These are phyloP conservation scores for Endoconidiophora laricicola DNA, from an alignment of 2,329 filamentous ascomycete genomes.

Conservation along the genomic window DNA sequence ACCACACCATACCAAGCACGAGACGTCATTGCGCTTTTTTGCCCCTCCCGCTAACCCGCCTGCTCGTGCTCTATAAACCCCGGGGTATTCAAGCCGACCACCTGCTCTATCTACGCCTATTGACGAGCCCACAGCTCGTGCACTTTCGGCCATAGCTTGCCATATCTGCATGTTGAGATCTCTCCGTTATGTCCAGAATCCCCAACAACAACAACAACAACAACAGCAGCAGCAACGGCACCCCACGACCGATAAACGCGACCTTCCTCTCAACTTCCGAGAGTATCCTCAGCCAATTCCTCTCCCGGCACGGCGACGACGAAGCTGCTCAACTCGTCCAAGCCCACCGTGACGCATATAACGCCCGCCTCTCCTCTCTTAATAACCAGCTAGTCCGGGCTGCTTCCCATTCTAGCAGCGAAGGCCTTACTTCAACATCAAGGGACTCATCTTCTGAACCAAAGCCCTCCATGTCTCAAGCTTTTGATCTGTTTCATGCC, in stretches of 20 bases:
- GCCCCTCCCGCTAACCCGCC: too few species aligned
- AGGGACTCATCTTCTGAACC: neutral
- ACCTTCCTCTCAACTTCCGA: too few species aligned
- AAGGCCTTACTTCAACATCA: neutral
- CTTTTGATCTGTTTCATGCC: slow-evolving; percentile 33
- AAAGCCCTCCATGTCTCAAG: slow-evolving; percentile 33
- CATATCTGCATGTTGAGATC: too few species aligned
- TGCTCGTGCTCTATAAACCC: too few species aligned
- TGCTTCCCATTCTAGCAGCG: neutral
- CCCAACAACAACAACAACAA: neutral
- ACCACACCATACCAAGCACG: too few species aligned
- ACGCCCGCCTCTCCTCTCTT: neutral
- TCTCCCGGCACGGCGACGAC: neutral
- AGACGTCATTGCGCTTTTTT: too few species aligned
- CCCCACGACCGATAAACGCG: too few species aligned
- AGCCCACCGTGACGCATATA: neutral
- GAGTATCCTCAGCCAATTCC: neutral
- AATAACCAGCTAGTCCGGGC: neutral
- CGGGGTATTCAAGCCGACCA: too few species aligned
- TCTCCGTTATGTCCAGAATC: slow-evolving; percentile 3
- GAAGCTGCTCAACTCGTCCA: neutral
- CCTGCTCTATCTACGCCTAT: too few species aligned
- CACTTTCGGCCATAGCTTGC: too few species aligned
- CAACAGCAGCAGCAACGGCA: too few species aligned
- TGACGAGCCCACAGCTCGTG: too few species aligned